A percentile compares a stretch with the other conserved stretches of the same genome.
Conservation (phyloP, 345 rosid genomes). For the Combretum micranthum region DNA sequence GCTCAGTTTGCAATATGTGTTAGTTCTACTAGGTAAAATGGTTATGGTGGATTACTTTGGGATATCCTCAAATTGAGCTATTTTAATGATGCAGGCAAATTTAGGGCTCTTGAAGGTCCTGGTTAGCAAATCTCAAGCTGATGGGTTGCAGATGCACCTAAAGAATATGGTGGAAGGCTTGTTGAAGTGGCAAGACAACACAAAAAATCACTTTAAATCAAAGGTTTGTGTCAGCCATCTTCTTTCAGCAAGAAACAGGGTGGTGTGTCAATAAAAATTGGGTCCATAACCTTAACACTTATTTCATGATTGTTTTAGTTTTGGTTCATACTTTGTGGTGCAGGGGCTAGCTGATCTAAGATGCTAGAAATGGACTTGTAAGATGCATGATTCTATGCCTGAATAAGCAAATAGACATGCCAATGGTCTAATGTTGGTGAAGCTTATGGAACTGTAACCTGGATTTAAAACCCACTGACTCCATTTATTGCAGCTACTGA, state of each 20-base stretch:
- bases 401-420: too few species aligned
- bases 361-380: too few species aligned
- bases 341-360: too few species aligned
- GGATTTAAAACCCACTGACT: too few species aligned
- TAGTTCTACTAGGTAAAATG: neutral
- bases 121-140: slow-evolving; percentile 85
- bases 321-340: too few species aligned
- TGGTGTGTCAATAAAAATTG: neutral
- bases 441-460: too few species aligned
- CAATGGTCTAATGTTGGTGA: too few species aligned
- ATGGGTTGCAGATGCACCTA: slow-evolving; percentile 68
- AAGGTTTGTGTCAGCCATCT: slow-evolving; percentile 43
- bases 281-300: too few species aligned
- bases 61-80: slow-evolving; percentile 12
- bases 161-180: slow-evolving; percentile 74
- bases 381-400: too few species aligned
- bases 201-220: slow-evolving; percentile 80
- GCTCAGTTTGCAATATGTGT: slow-evolving; percentile 5
- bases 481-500: too few species aligned
- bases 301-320: too few species aligned
- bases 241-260: neutral
- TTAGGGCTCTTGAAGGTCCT: slow-evolving; percentile 83
- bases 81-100: slow-evolving; percentile 62
- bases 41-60: neutral
- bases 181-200: slow-evolving; percentile 77